A percentile compares a stretch with the other conserved stretches of the same genome.
These are phyloP conservation scores for Cryptosporidium muris DNA, from an alignment of 169 alveolate genomes.

Conservation along the genomic window DNA sequence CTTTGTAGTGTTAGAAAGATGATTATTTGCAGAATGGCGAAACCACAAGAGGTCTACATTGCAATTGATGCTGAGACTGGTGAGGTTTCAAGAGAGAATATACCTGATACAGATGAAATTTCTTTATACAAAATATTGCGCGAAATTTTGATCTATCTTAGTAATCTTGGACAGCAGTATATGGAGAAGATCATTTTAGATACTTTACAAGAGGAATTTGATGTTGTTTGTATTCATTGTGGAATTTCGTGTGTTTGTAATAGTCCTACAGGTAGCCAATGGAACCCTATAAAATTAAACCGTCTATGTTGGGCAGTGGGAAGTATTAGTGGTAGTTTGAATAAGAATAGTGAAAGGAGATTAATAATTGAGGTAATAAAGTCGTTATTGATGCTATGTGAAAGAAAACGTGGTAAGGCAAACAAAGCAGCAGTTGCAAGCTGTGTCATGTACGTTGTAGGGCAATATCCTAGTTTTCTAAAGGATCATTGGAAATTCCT, in stretches of 20 bases:
- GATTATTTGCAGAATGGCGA: conserved; percentile 92
- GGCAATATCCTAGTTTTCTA: conserved; percentile 98
- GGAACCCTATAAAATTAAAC: conserved; percentile 86
- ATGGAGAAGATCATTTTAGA: conserved; percentile 91
- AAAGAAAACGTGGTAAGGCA: conserved; percentile 95
- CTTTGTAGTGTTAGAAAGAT: conserved; percentile 83
- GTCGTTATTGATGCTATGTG: conserved; percentile 93
- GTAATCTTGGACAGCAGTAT: conserved; percentile 93
- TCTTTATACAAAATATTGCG: conserved; percentile 95
- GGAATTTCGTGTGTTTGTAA: conserved; percentile 48
- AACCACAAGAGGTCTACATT: conserved; percentile 93
- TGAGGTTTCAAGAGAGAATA: conserved; percentile 86
- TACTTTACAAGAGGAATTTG: conserved; percentile 88
- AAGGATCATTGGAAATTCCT: conserved; percentile 96
- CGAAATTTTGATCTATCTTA: conserved; percentile 91
- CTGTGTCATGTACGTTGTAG: conserved; percentile 97
- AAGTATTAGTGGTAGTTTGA: conserved; percentile 96
- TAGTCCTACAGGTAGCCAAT: conserved; percentile 63
- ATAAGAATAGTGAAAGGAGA: conserved; percentile 91
- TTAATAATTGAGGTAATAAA: conserved; percentile 93
- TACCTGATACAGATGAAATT: conserved; percentile 92
- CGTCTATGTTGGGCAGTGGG: conserved; percentile 96
- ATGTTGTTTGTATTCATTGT: conserved; percentile 37
- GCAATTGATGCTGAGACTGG: conserved; percentile 90
- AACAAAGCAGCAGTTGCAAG: conserved; percentile 95